These are phyloP conservation scores for Penicillium dipodomyicola DNA, from an alignment of 495 filamentous ascomycete genomes.

Conservation along the genomic window DNA sequence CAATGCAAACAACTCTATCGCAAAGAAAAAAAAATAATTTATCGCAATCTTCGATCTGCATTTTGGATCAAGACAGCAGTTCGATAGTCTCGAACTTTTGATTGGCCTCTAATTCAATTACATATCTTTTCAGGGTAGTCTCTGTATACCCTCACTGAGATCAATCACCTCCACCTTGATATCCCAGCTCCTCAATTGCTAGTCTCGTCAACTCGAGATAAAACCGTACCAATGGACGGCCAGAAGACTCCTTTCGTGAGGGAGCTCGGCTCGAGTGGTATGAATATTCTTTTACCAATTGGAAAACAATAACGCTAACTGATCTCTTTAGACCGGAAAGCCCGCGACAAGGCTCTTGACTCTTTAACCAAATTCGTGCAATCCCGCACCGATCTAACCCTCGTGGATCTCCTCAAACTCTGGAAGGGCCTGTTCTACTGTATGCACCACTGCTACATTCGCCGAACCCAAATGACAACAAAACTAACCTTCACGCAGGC, in stretches of 20 bases:
- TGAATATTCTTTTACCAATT: background rate
- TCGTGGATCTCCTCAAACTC: conserved; percentile 81
- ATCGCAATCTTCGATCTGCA: conserved; percentile 24
- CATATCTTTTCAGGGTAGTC: background rate
- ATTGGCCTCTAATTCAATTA: background rate
- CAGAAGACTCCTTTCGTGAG: conserved; percentile 69
- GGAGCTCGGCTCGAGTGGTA: conserved; percentile 76
- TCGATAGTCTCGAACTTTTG: conserved; percentile 5
- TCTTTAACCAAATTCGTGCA: conserved; percentile 77
- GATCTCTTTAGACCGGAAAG: conserved; percentile 64
- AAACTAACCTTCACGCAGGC: conserved; percentile 35
- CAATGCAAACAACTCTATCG: conserved; percentile 36
- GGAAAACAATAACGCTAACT: conserved; percentile 8
- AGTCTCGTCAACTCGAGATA: conserved; percentile 8
- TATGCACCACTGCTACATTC: conserved; percentile 25
- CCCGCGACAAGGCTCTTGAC: conserved; percentile 74
- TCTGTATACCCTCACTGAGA: background rate
- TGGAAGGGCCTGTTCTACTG: conserved; percentile 98
- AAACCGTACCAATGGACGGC: conserved; percentile 43
- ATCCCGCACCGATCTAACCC: conserved; percentile 61
- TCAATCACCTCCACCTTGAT: background rate
- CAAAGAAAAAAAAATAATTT: conserved; percentile 39
- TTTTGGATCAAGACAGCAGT: conserved; percentile 13
- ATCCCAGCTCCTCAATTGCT: background rate
- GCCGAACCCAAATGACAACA: background rate